A percentile compares a stretch with the other conserved stretches of the same genome.
These are phyloP conservation scores for Sutorius eximius DNA, from an alignment of 1,284 basidiomycete genomes.

Conservation along the genomic window DNA sequence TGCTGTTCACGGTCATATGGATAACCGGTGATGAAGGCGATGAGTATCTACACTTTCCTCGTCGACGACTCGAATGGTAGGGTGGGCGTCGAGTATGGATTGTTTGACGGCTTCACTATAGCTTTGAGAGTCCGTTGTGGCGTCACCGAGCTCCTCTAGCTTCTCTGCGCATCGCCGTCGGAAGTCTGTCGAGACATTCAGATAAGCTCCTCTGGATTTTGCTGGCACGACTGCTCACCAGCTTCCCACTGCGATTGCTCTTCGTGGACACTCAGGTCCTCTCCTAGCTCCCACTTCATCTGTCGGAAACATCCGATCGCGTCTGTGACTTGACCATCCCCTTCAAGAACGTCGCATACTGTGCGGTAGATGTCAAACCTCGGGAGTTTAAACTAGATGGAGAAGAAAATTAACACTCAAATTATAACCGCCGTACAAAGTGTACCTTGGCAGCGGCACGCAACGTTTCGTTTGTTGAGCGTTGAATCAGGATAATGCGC, in stretches of 20 bases:
- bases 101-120: background rate
- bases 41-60: background rate
- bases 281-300: background rate
- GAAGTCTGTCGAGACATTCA: background rate
- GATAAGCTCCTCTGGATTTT: background rate
- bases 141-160: slow-evolving; percentile 2
- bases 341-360: background rate
- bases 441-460: too few species aligned
- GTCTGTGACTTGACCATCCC: background rate
- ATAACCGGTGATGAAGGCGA: background rate
- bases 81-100: background rate
- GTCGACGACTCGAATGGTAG: background rate
- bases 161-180: background rate
- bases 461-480: too few species aligned
- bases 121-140: background rate
- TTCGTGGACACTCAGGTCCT: background rate
- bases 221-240: background rate
- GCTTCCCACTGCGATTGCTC: background rate
- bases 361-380: too few species aligned
- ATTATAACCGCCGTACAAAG: too few species aligned
- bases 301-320: background rate
- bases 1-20: background rate
- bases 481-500: background rate
- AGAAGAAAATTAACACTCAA: too few species aligned
- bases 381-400: too few species aligned